A percentile compares a stretch with the other conserved stretches of the same genome.
Evolutionary conservation across 345 rosid species (phyloP).

Genomic region (Erodium maritimum): DNA sequence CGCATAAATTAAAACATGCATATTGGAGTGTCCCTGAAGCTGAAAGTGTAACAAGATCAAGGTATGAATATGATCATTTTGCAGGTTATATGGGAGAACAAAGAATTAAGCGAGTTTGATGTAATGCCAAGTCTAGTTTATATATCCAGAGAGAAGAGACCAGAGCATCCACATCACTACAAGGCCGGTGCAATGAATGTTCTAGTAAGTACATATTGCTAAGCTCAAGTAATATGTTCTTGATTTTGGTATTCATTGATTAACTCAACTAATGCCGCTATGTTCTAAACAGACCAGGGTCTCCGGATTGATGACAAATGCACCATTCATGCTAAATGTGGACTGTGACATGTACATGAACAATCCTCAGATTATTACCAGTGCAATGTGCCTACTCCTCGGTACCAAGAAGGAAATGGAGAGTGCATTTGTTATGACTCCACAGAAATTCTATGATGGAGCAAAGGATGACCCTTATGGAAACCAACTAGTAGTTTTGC

Average conservation of each 20-base stretch:
- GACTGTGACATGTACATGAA: slow-evolving; percentile 68
- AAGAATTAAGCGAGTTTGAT: slow-evolving; percentile 12
- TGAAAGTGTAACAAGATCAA: not conserved
- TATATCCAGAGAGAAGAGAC: slow-evolving; percentile 54
- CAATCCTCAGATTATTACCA: slow-evolving; percentile 34
- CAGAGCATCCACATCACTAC: slow-evolving; percentile 40
- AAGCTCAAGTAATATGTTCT: not conserved
- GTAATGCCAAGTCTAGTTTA: slow-evolving; percentile 49
- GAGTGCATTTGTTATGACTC: slow-evolving; percentile 40
- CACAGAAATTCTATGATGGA: slow-evolving; percentile 35
- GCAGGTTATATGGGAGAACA: slow-evolving; percentile 49
- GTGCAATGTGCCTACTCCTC: slow-evolving; percentile 42
- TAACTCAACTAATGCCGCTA: not conserved
- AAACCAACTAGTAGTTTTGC: slow-evolving; percentile 16
- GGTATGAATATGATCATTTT: not conserved
- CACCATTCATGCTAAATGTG: slow-evolving; percentile 63
- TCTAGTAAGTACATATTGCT: slow-evolving; percentile 21
- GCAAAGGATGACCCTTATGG: slow-evolving; percentile 24
- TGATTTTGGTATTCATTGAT: not conserved
- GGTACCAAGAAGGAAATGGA: slow-evolving; percentile 12
- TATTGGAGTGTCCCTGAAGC: too few species aligned
- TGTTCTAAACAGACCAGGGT: slow-evolving; percentile 34
- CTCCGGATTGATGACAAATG: slow-evolving; percentile 63
- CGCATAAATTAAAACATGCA: too few species aligned
- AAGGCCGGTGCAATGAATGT: slow-evolving; percentile 83